These are phyloP conservation scores for Castanea mollissima DNA, from an alignment of 306 rosid species.

Conservation along the genomic window DNA sequence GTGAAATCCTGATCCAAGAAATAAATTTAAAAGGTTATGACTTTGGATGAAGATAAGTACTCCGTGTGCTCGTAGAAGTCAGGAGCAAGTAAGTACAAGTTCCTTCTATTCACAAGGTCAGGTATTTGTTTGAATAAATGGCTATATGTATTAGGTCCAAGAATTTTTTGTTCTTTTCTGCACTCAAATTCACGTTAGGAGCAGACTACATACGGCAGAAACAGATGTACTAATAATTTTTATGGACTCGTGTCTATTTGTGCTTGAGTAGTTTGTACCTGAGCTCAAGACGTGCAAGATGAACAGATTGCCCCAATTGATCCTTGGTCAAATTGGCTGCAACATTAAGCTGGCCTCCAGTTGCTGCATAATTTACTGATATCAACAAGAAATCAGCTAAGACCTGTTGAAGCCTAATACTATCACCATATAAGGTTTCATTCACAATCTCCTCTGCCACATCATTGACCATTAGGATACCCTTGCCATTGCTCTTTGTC, in stretches of 20 bases:
- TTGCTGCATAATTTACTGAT: constrained; percentile 57
- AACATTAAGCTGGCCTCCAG: constrained; percentile 64
- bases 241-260: background rate
- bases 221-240: too few relatives aligned
- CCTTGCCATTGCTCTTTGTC: constrained; percentile 54
- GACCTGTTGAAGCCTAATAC: constrained; percentile 85
- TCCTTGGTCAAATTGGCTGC: constrained; percentile 65
- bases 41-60: background rate
- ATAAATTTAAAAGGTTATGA: background rate
- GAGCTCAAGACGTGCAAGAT: constrained; percentile 73
- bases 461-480: constrained; percentile 62
- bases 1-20: constrained; percentile 56
- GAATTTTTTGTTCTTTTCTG: background rate
- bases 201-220: background rate
- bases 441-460: constrained; percentile 46
- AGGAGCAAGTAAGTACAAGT: background rate
- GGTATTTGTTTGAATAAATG: background rate
- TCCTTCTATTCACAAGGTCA: background rate
- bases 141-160: background rate
- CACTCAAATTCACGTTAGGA: background rate
- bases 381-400: constrained; percentile 69
- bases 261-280: constrained; percentile 43
- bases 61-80: background rate
- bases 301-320: constrained; percentile 74
- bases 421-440: constrained; percentile 73